Percentiles rank a stretch among this genome's conserved stretches.
Conservation (phyloP, 495 filamentous ascomycete genomes). For the Aspergillus panamensis region DNA sequence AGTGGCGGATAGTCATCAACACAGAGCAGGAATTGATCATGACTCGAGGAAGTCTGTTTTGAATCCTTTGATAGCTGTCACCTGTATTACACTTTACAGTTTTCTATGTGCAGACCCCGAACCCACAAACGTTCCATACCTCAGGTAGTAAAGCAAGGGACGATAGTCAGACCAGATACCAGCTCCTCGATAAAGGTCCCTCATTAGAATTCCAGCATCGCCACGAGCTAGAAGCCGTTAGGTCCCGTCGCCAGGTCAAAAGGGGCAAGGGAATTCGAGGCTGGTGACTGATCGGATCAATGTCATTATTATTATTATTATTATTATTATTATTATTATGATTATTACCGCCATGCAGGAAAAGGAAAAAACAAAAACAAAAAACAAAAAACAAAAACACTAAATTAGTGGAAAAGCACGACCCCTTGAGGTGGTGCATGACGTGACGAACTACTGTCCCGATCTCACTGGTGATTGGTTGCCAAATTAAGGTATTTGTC, state of each 20-base stretch:
- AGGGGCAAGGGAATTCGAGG: constrained; percentile 4
- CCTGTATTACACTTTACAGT: not conserved
- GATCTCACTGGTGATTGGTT: constrained; percentile 18
- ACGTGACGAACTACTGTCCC: constrained; percentile 24
- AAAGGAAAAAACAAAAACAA: too few species aligned
- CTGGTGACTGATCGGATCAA: constrained; percentile 2
- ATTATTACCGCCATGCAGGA: constrained; percentile 4
- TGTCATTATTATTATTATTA: constrained; percentile 5
- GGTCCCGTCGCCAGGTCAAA: constrained; percentile 14
- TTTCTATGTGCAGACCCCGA: not conserved
- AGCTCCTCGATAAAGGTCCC: not conserved
- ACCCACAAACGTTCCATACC: not conserved
- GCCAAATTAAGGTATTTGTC: constrained; percentile 39
- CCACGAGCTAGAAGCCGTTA: constrained; percentile 21
- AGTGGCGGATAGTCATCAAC: not conserved
- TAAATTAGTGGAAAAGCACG: constrained; percentile 21
- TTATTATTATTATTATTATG: too few species aligned
- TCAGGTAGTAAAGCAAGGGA: not conserved
- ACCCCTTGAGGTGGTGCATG: constrained; percentile 22
- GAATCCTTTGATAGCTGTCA: constrained; percentile 7
- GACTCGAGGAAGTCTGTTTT: not conserved
- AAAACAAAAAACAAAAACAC: not conserved
- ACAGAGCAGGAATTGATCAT: constrained; percentile 10
- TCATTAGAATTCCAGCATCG: not conserved
- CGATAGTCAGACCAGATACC: not conserved